phyloP scores from a whole-genome alignment of 1,284 basidiomycete species.

The Cryptococcus sp. region DNA sequence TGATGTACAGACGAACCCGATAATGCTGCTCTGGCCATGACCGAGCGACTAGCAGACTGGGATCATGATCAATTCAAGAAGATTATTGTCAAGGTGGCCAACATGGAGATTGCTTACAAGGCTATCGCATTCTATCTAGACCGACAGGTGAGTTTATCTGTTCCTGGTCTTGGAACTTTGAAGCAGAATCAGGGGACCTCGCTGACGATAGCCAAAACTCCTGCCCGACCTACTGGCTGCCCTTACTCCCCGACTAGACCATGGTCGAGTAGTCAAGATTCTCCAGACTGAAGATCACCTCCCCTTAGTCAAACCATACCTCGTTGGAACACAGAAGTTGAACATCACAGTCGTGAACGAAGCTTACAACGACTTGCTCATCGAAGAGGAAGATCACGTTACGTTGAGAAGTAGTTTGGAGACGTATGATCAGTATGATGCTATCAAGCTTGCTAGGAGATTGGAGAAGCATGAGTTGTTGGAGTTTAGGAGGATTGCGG shows the following conservation, averaged over 20 bases:
- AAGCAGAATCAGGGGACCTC: constrained; percentile 53
- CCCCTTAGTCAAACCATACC: constrained; percentile 89
- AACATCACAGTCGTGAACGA: constrained; percentile 97
- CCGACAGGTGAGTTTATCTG: constrained; percentile 17
- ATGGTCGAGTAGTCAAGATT: constrained; percentile 89
- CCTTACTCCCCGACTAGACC: constrained; percentile 88
- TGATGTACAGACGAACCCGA: constrained; percentile 40
- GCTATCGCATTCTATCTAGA: constrained; percentile 45
- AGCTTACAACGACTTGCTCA: constrained; percentile 92
- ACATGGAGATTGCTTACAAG: constrained; percentile 82
- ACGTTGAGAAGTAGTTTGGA: constrained; percentile 94
- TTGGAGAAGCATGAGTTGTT: constrained; percentile 88
- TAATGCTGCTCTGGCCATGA: constrained; percentile 66
- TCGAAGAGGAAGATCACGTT: constrained; percentile 98
- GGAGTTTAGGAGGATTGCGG: constrained; percentile 91
- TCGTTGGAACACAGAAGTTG: constrained; percentile 95
- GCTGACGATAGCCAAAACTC: constrained; percentile 77
- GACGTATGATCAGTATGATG: constrained; percentile 97
- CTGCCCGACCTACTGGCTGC: constrained; percentile 91
- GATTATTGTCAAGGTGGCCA: constrained; percentile 88
- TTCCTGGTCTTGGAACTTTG: background rate
- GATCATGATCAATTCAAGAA: constrained; percentile 99
- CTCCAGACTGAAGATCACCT: constrained; percentile 81
- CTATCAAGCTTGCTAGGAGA: constrained; percentile 76
- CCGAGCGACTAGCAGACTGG: constrained; percentile 95